Evolutionary conservation across 495 filamentous ascomycete genomes (phyloP), one percentile per base, ranked within the genome.

Genomic region (Talaromyces adpressus): DNA sequence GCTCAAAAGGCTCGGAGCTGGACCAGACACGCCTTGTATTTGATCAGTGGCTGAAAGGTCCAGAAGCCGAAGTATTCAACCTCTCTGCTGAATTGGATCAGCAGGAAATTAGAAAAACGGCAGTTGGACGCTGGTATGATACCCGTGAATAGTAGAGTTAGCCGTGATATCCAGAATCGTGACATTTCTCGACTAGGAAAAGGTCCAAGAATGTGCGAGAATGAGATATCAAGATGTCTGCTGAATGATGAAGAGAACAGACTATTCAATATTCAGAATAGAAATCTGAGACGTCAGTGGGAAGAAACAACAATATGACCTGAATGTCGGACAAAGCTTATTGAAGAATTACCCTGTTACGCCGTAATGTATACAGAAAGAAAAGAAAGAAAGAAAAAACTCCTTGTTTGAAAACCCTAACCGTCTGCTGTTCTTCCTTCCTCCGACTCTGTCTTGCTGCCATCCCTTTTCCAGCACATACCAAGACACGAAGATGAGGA

Each of bases 321-420:
- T 32, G 22, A 54, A 16, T 49, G 57, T 22, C 14, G 11, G 11
- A 63, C 51, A 63, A 39, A 53, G 61, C 29, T 34, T 52, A 62
- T 57, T 57, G 22, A 34, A 56, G 20, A 57, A 57, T 60, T 57
- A 52, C 62, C 62, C 65, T 25, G 29, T 66, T 66, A 63, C 61
- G 61, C 65, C 61, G 32, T 66, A 32, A 63, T 63, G 61, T 54
- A 61, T 66, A 57, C 56, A 66, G 41, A 59, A 64, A 29, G 52
- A 16, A 29, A 29, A 56, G 49, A 22, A 22, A 25, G 23, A 53
- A 25, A 56, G 30, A 47, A 27, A 27, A 30, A 53, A 62, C 41
- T 62, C 45, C 60, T 30, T 53, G 60, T 49, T 62, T 62, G 47
- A 58, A 32, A 36, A 20, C 56, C 30, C 30, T 23, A 32, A 58